Base-by-base conservation (phyloP, 2,329 filamentous ascomycete species). In the Sphaerulina populicola region DNA sequence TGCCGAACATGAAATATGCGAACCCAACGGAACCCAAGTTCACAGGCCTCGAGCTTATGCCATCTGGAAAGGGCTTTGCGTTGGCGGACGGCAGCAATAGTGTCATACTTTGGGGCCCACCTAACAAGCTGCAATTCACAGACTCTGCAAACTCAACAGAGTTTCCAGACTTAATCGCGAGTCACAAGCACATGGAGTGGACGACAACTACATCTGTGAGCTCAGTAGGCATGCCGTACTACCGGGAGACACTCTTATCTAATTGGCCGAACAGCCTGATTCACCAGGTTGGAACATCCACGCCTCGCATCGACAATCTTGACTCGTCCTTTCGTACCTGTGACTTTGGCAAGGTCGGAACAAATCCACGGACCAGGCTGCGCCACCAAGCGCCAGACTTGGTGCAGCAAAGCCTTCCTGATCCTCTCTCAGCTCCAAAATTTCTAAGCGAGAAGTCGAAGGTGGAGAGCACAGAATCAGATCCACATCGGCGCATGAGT, bases 371-470 rank as follows among this genome's bases (percentile, higher is more conserved):
- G 18, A 85, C 83, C 41, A 73, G 80, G 6, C 80, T 80, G 21
- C 81, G 93, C 49, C 93, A 98, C 62, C 89, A 97, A 65, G 78
- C 85, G 2, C 86, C 64, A 31, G 57, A 67, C 40, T 62, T 63
- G 6, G 61, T 63, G 75, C 78, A 38, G 65, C 75, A 33, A 77
- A 40, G 69, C 30, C 65, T 83, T 48, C 76, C 79, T 37, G 78
- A 81, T 39, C 77, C 83, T 62, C 60, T 82, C 80, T 59, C 82
- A 79, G 83, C 88, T 1, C 93, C 93, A 2, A 96, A 91, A 61
- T 97, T 98, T 64, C 71, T 98, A 49, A 97, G 93, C 66, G 91
- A 98, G 66, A 94, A 94, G 69, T 86, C 88, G 4, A 53, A 61
- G 39, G 85, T 90, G 54, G 74, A 77, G 14, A 72, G 75, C 12